These are phyloP conservation scores for Plasmodium relictum DNA, from an alignment of 169 alveolate genomes.

Conservation along the genomic window DNA sequence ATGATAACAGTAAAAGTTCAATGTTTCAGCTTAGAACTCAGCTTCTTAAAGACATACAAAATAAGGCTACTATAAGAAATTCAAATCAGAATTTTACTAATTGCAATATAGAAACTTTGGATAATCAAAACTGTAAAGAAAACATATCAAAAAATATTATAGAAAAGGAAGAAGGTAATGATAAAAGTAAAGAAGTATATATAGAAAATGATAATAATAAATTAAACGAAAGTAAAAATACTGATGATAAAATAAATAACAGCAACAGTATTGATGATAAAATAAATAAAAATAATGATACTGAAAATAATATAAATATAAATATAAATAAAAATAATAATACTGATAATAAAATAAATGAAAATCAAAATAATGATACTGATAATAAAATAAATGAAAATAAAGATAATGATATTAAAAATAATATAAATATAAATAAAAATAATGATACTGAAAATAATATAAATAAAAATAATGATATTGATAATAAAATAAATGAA, in stretches of 20 bases:
- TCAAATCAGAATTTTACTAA: not conserved
- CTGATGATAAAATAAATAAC: constrained; percentile 4
- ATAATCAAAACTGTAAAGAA: not conserved
- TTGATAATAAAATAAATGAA: not conserved
- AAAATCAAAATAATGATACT: not conserved
- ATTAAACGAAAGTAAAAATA: constrained; percentile 2
- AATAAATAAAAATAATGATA: not conserved
- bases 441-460: not conserved
- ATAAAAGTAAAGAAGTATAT: not conserved
- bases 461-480: not conserved
- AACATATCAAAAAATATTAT: not conserved
- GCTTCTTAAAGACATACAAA: constrained; percentile 40
- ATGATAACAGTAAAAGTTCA: constrained; percentile 33
- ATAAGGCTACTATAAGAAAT: constrained; percentile 14
- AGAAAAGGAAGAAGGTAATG: constrained; percentile 6
- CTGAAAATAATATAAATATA: not conserved
- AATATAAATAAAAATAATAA: not conserved
- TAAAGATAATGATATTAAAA: too few species aligned
- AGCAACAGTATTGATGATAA: not conserved
- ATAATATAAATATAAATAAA: not conserved
- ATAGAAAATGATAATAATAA: not conserved
- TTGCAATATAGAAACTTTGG: not conserved
- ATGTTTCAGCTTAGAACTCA: constrained; percentile 55
- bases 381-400: not conserved
- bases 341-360: not conserved